phyloP scores from a whole-genome alignment of 345 rosid genomes.

The Hibiscus tridactylites region DNA sequence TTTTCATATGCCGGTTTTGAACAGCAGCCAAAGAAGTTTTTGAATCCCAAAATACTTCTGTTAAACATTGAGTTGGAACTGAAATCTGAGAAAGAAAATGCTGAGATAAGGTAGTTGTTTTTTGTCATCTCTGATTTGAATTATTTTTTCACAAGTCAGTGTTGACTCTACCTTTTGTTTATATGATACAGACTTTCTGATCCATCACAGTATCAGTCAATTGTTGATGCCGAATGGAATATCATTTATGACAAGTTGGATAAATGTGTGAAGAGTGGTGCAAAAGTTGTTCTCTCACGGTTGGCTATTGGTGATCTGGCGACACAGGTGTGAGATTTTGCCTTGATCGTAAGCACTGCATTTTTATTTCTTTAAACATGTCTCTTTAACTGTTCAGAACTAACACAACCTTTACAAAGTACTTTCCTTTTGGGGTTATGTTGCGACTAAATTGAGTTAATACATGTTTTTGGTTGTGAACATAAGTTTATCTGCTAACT shows the following conservation, averaged over 20 bases:
- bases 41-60: constrained; percentile 71
- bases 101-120: constrained; percentile 73
- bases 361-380: background rate
- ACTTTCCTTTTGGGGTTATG: background rate
- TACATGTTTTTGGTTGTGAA: background rate
- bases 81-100: constrained; percentile 99
- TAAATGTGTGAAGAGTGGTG: constrained; percentile 89
- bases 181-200: constrained; percentile 67
- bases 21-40: constrained; percentile 94
- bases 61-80: constrained; percentile 89
- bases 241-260: constrained; percentile 97
- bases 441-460: background rate
- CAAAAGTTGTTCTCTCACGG: constrained; percentile 93
- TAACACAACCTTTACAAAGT: background rate
- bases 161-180: constrained; percentile 12
- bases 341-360: constrained; percentile 4
- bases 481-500: background rate
- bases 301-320: constrained; percentile 98
- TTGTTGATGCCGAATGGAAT: constrained; percentile 99
- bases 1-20: constrained; percentile 99
- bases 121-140: constrained; percentile 2
- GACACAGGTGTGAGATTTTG: constrained; percentile 56
- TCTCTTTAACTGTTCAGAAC: background rate
- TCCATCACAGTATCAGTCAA: constrained; percentile 95
- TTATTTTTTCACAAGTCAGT: background rate